Evolutionary conservation across 768 basidiomycete species (phyloP).

Genomic region (Boletus rubroflammeus): DNA sequence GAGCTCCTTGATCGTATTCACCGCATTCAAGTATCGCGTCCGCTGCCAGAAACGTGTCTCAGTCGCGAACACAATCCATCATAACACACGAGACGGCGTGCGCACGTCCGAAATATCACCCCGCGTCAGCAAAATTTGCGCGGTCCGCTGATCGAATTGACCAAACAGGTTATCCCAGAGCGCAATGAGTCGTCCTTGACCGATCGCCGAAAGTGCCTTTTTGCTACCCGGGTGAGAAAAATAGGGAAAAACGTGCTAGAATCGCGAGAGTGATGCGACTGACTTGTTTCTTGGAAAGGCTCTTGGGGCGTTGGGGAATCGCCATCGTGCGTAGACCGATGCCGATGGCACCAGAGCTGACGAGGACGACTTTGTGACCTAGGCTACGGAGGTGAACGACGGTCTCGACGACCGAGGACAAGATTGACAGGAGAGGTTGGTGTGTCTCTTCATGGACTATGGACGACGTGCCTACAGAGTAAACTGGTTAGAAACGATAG

Average conservation of each 20-base stretch:
- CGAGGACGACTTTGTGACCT: constrained; percentile 93
- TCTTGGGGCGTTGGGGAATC: constrained; percentile 74
- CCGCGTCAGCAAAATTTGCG: constrained; percentile 89
- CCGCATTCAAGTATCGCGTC: constrained; percentile 93
- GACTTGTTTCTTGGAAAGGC: constrained; percentile 88
- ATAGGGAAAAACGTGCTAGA: neutral
- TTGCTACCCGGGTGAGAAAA: constrained; percentile 21
- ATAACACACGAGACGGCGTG: neutral
- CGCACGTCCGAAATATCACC: constrained; percentile 96
- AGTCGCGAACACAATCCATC: neutral
- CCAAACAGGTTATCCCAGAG: constrained; percentile 97
- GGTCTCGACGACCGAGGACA: constrained; percentile 91
- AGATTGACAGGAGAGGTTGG: constrained; percentile 83
- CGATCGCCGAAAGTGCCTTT: constrained; percentile 93
- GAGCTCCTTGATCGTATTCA: constrained; percentile 91
- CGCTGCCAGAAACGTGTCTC: constrained; percentile 47
- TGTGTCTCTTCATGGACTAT: constrained; percentile 95
- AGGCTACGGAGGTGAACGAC: constrained; percentile 70
- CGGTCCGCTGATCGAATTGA: constrained; percentile 91
- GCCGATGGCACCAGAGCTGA: constrained; percentile 96
- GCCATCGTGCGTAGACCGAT: constrained; percentile 93
- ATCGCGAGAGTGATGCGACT: constrained; percentile 20
- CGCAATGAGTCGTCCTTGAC: constrained; percentile 93
- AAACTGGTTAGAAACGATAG: constrained; percentile 7
- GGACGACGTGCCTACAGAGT: constrained; percentile 73